Conservation (phyloP, 805 yeast genomes). For the Saccharomycodes ludwigii region DNA sequence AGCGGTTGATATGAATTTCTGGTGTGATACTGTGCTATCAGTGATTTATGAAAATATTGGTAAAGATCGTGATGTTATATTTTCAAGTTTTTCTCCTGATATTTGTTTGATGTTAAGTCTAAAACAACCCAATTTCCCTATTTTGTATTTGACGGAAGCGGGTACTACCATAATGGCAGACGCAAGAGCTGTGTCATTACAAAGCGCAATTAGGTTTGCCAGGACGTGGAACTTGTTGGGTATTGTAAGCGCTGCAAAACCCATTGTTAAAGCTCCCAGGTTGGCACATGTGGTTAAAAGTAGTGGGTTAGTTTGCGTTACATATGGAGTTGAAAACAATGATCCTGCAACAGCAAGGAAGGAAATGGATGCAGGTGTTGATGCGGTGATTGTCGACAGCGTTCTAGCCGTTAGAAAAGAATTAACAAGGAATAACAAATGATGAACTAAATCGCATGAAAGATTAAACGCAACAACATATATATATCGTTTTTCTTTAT, state of each 20-base stretch:
- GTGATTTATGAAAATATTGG: slow-evolving; percentile 61
- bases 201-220: slow-evolving; percentile 84
- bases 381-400: slow-evolving; percentile 95
- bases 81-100: slow-evolving; percentile 93
- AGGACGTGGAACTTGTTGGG: slow-evolving; percentile 86
- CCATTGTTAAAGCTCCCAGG: slow-evolving; percentile 81
- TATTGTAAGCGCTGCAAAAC: slow-evolving; percentile 78
- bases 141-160: slow-evolving; percentile 77
- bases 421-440: slow-evolving; percentile 30
- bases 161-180: slow-evolving; percentile 86
- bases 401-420: slow-evolving; percentile 89
- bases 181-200: slow-evolving; percentile 74
- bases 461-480: too few relatives aligned
- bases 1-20: slow-evolving; percentile 70
- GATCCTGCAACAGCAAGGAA: slow-evolving; percentile 70
- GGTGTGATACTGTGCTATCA: slow-evolving; percentile 78
- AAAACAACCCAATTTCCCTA: slow-evolving; percentile 90
- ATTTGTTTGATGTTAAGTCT: slow-evolving; percentile 72
- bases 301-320: slow-evolving; percentile 83
- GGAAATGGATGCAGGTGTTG: slow-evolving; percentile 90
- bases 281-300: slow-evolving; percentile 84
- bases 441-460: too few relatives aligned
- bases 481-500: too few relatives aligned
- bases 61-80: slow-evolving; percentile 72
- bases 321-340: slow-evolving; percentile 79